Base-by-base conservation (phyloP, 495 filamentous ascomycete species). In the Neurospora tetrasperma region DNA sequence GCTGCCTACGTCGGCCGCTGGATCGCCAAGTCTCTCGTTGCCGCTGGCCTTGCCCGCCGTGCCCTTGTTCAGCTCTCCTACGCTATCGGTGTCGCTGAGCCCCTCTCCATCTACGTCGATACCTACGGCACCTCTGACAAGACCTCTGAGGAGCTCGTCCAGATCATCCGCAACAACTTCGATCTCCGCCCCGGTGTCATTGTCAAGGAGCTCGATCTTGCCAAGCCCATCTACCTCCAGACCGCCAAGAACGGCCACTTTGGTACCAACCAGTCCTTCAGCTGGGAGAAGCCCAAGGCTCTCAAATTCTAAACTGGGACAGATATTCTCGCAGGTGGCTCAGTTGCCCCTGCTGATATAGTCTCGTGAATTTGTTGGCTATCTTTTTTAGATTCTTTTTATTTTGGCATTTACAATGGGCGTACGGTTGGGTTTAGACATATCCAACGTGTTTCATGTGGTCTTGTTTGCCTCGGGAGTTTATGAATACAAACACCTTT, bases 161-260 rank as follows among this genome's bases (percentile, higher is more conserved):
- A 92, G 79, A 98, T 99, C 84, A 93, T 99, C 87, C 87, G 88
- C 75, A 88, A 89, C 79, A 98, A 99, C 90, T 99, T 99, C 80
- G 95, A 99, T 85, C 88, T 99, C 81, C 88, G 96, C 77, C 96
- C 96, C 72, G 96, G 96, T 89, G 93, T 97, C 82, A 99, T 99
- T 80, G 96, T 98, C 85, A 94, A 93, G 88, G 94, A 97, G 86
- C 92, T 99, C 71, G 91, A 98, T 83, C 89, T 99, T 72, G 88
- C 90, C 81, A 93, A 93, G 86, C 96, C 96, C 76, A 97, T 98
- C 89, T 99, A 99, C 91, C 90, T 88, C 90, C 88, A 94, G 87
- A 99, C 96, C 40, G 96, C 96, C 80, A 97, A 97, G 92, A 98
- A 98, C 84, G 96, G 95, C 78, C 96, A 99, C 89, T 99, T 99